These are phyloP conservation scores for Spiraea crenata DNA, from an alignment of 331 rosid genomes.

Conservation along the genomic window DNA sequence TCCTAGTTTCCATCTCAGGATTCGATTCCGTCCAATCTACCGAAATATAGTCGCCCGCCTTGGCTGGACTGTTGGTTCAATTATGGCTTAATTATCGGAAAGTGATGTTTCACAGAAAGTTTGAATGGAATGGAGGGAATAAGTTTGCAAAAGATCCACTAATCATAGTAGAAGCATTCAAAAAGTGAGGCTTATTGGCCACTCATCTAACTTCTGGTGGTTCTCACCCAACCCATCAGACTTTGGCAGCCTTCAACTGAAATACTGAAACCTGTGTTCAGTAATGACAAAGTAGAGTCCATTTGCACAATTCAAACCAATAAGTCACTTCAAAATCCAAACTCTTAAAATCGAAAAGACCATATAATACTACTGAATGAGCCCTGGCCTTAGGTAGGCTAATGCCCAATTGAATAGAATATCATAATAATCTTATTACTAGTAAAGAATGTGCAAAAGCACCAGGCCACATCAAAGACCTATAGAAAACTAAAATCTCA, in stretches of 20 bases:
- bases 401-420: too few relatives aligned
- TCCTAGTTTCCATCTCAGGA: too few relatives aligned
- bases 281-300: not conserved
- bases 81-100: too few relatives aligned
- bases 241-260: conserved; percentile 18
- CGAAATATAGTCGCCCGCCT: too few relatives aligned
- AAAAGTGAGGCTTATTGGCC: not conserved
- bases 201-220: not conserved
- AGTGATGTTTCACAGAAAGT: not conserved
- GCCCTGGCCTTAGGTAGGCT: too few relatives aligned
- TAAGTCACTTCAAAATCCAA: not conserved
- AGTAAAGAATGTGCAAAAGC: too few relatives aligned
- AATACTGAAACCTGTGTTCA: not conserved
- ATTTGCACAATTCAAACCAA: not conserved
- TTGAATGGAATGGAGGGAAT: not conserved
- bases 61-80: too few relatives aligned
- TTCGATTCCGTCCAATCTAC: too few relatives aligned
- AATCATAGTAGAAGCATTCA: not conserved
- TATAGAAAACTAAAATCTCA: too few relatives aligned
- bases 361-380: not conserved
- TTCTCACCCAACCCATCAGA: conserved; percentile 3
- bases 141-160: conserved; percentile 2
- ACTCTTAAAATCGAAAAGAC: not conserved
- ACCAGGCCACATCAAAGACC: too few relatives aligned
- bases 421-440: too few relatives aligned